These are phyloP conservation scores for Debaryomyces udenii DNA, from an alignment of 1,139 yeast species.

Conservation along the genomic window DNA sequence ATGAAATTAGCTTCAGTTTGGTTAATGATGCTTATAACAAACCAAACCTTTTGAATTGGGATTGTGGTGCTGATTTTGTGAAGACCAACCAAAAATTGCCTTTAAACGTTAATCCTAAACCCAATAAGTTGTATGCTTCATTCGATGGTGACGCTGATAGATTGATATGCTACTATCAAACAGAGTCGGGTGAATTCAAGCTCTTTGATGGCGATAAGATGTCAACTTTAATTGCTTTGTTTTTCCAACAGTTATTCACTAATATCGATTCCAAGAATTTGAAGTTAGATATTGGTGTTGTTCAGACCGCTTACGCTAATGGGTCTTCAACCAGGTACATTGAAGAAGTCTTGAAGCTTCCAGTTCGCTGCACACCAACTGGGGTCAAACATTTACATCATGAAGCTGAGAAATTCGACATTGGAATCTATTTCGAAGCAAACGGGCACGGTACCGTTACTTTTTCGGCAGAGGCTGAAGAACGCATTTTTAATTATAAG, in stretches of 20 bases:
- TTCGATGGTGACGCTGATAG: conserved; percentile 99
- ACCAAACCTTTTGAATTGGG: conserved; percentile 66
- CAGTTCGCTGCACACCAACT: conserved; percentile 89
- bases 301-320: conserved; percentile 97
- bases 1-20: conserved; percentile 46
- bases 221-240: conserved; percentile 79
- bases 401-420: conserved; percentile 78
- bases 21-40: conserved; percentile 61
- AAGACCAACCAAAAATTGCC: conserved; percentile 88
- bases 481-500: conserved; percentile 30
- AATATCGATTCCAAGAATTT: conserved; percentile 41
- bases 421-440: conserved; percentile 96
- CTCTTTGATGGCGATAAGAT: conserved; percentile 94
- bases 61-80: conserved; percentile 96
- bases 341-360: conserved; percentile 61
- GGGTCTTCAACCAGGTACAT: conserved; percentile 85
- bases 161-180: conserved; percentile 78
- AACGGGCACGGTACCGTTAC: conserved; percentile 99
- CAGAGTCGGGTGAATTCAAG: conserved; percentile 51
- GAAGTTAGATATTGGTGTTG: conserved; percentile 70
- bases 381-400: conserved; percentile 97
- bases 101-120: conserved; percentile 49
- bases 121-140: conserved; percentile 66
- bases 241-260: conserved; percentile 55
- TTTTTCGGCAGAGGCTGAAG: conserved; percentile 64